These are phyloP conservation scores for Pinus taeda DNA, from an alignment of 75 land plant genomes.

Conservation along the genomic window DNA sequence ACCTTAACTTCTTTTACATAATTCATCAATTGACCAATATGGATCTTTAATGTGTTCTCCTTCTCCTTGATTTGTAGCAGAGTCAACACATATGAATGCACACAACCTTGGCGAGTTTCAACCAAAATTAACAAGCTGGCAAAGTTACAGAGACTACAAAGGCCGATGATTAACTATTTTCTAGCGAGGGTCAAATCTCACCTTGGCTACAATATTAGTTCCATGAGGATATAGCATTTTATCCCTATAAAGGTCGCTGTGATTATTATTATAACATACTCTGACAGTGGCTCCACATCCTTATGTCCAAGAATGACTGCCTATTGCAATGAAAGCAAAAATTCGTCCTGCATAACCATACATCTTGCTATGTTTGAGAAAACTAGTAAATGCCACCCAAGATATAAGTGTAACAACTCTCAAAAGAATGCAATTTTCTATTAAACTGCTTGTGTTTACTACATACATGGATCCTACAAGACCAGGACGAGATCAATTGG, in stretches of 20 bases:
- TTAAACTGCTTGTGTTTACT: slow-evolving; percentile 29
- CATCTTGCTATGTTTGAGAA: slow-evolving; percentile 50
- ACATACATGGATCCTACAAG: slow-evolving; percentile 58
- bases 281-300: slow-evolving; percentile 29
- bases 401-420: slow-evolving; percentile 52
- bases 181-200: slow-evolving; percentile 55
- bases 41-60: slow-evolving; percentile 17
- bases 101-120: not conserved
- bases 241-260: slow-evolving; percentile 61
- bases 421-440: slow-evolving; percentile 15
- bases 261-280: slow-evolving; percentile 59
- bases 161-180: slow-evolving; percentile 21
- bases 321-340: slow-evolving; percentile 53
- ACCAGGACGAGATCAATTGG: too few species aligned
- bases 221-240: slow-evolving; percentile 48
- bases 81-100: not conserved
- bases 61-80: slow-evolving; percentile 16
- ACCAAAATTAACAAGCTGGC: slow-evolving; percentile 10
- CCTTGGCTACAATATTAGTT: slow-evolving; percentile 45
- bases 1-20: slow-evolving; percentile 43
- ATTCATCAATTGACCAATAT: slow-evolving; percentile 23
- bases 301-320: slow-evolving; percentile 54
- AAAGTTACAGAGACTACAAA: slow-evolving; percentile 24
- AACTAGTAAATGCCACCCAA: slow-evolving; percentile 66
- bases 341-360: slow-evolving; percentile 60